Percentiles rank a stretch among this genome's conserved stretches.
Conservation (phyloP, 164 flowering plant species). For the Magnolia changhungtana region DNA sequence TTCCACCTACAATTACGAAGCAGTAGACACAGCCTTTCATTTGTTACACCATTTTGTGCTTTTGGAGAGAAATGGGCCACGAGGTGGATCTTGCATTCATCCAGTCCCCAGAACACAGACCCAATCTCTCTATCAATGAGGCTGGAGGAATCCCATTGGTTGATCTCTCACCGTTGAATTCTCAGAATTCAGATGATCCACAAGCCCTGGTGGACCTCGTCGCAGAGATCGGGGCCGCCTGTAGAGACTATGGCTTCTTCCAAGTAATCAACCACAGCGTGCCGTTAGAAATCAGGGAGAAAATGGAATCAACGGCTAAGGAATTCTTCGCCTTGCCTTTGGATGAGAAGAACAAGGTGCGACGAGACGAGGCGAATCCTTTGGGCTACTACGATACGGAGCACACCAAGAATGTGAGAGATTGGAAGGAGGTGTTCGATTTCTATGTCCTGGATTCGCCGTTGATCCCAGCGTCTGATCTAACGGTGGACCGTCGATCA, state of each 20-base stretch:
- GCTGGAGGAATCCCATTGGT: slow-evolving; percentile 45
- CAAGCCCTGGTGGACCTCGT: slow-evolving; percentile 16
- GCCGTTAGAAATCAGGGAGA: slow-evolving; percentile 23
- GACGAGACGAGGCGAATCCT: slow-evolving; percentile 42
- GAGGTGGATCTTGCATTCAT: slow-evolving; percentile 43
- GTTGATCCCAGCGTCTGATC: slow-evolving; percentile 36
- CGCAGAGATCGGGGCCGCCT: slow-evolving; percentile 38
- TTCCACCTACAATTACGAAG: too few relatives aligned
- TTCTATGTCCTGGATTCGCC: slow-evolving; percentile 29
- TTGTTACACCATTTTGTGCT: neutral
- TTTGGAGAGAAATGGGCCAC: slow-evolving; percentile 18
- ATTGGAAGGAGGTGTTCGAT: slow-evolving; percentile 79
- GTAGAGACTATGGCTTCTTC: slow-evolving; percentile 68
- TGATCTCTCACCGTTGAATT: slow-evolving; percentile 35
- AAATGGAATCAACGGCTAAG: slow-evolving; percentile 25
- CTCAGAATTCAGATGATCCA: slow-evolving; percentile 1
- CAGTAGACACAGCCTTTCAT: too few relatives aligned
- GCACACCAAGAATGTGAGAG: slow-evolving; percentile 71
- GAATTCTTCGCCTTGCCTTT: slow-evolving; percentile 38
- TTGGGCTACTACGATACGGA: slow-evolving; percentile 59
- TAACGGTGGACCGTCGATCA: slow-evolving; percentile 21
- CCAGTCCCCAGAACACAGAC: slow-evolving; percentile 48
- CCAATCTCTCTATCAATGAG: slow-evolving; percentile 20
- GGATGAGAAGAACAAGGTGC: slow-evolving; percentile 56
- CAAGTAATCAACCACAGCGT: slow-evolving; percentile 73